phyloP scores from a whole-genome alignment of 2,329 filamentous ascomycete genomes.

The Ophiocordyceps robertsii region DNA sequence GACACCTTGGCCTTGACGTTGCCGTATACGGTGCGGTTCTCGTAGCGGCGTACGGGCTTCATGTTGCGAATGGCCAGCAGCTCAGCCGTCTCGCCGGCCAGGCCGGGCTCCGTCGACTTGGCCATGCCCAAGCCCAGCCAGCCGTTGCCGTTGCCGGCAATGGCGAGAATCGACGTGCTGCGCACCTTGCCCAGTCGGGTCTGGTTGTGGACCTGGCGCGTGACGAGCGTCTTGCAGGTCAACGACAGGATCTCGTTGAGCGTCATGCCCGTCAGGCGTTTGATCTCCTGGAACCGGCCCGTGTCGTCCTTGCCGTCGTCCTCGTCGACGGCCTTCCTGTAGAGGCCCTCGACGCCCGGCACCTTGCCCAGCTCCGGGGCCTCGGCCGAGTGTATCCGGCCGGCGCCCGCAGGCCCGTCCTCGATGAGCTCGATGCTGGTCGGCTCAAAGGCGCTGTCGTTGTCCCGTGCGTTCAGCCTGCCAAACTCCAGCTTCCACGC shows the following conservation, averaged over 20 bases:
- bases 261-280: conserved; percentile 40
- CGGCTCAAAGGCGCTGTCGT: conserved; percentile 17
- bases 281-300: conserved; percentile 36
- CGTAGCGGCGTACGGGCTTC: conserved; percentile 82
- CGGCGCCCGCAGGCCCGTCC: conserved; percentile 20
- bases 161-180: conserved; percentile 59
- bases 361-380: conserved; percentile 38
- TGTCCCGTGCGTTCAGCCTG: conserved; percentile 15
- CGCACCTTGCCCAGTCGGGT: conserved; percentile 90
- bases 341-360: conserved; percentile 36
- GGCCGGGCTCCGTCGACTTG: conserved; percentile 63
- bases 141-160: conserved; percentile 80
- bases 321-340: conserved; percentile 33
- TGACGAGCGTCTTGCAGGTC: conserved; percentile 58
- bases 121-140: conserved; percentile 80
- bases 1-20: conserved; percentile 73
- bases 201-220: conserved; percentile 72
- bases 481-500: conserved; percentile 18
- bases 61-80: conserved; percentile 82
- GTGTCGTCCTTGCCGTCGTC: conserved; percentile 36
- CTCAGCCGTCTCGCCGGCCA: conserved; percentile 59
- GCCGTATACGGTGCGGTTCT: conserved; percentile 83
- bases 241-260: conserved; percentile 40
- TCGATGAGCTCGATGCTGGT: conserved; percentile 22
- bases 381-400: conserved; percentile 25